Conservation (phyloP, 2,329 filamentous ascomycete species). For the Teratosphaeriaceae sp. region DNA sequence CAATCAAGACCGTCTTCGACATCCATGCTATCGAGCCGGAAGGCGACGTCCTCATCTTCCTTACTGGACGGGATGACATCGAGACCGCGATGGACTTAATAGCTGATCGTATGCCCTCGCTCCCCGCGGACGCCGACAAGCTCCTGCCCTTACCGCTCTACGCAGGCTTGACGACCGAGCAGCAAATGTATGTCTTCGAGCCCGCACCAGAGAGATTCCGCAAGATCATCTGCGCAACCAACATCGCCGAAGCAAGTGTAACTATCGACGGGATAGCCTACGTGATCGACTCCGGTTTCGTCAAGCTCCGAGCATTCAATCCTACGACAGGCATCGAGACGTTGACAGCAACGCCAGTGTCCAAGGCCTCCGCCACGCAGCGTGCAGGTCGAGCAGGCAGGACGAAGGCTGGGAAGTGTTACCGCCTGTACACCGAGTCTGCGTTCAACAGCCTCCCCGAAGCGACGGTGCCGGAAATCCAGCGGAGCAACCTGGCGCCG, state of each 20-base stretch:
- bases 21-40: slow-evolving; percentile 75
- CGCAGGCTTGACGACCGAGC: slow-evolving; percentile 79
- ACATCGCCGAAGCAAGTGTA: slow-evolving; percentile 93
- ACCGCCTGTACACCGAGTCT: slow-evolving; percentile 79
- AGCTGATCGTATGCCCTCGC: slow-evolving; percentile 60
- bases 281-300: slow-evolving; percentile 84
- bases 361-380: slow-evolving; percentile 88
- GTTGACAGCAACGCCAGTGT: slow-evolving; percentile 72
- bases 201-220: slow-evolving; percentile 71
- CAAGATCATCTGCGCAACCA: slow-evolving; percentile 90
- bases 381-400: slow-evolving; percentile 84
- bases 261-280: slow-evolving; percentile 90
- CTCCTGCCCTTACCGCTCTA: slow-evolving; percentile 75
- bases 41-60: slow-evolving; percentile 84
- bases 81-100: slow-evolving; percentile 74
- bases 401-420: slow-evolving; percentile 88
- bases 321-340: slow-evolving; percentile 81
- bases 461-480: slow-evolving; percentile 79
- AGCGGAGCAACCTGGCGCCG: slow-evolving; percentile 83
- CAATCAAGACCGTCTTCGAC: slow-evolving; percentile 75
- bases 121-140: slow-evolving; percentile 52
- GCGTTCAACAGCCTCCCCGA: slow-evolving; percentile 60
- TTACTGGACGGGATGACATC: slow-evolving; percentile 92
- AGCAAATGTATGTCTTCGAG: slow-evolving; percentile 95
- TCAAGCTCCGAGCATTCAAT: slow-evolving; percentile 82